Evolutionary conservation across 495 filamentous ascomycete species (phyloP), one percentile per base, ranked within the genome.

Genomic region (Penicillium antarcticum): DNA sequence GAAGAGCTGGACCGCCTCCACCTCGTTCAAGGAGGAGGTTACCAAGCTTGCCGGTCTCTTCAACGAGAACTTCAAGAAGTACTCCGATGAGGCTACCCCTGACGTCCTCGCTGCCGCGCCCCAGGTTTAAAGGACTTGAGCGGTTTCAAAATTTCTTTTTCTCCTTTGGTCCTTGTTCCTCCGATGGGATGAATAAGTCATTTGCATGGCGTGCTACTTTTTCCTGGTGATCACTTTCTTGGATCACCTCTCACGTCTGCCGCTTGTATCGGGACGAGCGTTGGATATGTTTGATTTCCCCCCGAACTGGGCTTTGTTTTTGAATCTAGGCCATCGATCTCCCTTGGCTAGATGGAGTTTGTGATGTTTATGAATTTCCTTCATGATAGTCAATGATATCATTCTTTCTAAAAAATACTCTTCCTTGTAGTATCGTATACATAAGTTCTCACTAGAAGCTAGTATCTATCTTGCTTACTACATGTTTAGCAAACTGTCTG

Each of bases 31-130:
- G 61, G 74, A 81, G 32, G 92, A 97, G 70, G 94, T 97, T 42
- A 87, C 73, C 65, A 96, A 95, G 77, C 83, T 98, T 5, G 94
- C 84, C 53, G 71, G 61, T 41, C 79, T 97, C 46, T 97, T 97
- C 80, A 81, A 85, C 65, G 88, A 96, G 76, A 97, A 97, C 79
- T 98, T 98, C 80, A 85, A 91, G 78, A 95, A 94, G 78, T 97
- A 96, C 78, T 74, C 83, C 55, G 85, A 86, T 55, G 80, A 96
- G 72, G 92, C 92, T 19, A 96, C 92, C 31, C 73, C 78, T 48
- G 92, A 96, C 46, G 91, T 75, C 33, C 71, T 74, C 32, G 71
- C 67, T 45, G 69, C 70, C 26, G 72, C 71, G 39, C 72, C 69
- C 44, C 55, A 67, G 48, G 33, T 48, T 39, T 52, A 55, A 32